phyloP scores from a whole-genome alignment of 208 protist genomes.

The Herpetomonas muscarum region DNA sequence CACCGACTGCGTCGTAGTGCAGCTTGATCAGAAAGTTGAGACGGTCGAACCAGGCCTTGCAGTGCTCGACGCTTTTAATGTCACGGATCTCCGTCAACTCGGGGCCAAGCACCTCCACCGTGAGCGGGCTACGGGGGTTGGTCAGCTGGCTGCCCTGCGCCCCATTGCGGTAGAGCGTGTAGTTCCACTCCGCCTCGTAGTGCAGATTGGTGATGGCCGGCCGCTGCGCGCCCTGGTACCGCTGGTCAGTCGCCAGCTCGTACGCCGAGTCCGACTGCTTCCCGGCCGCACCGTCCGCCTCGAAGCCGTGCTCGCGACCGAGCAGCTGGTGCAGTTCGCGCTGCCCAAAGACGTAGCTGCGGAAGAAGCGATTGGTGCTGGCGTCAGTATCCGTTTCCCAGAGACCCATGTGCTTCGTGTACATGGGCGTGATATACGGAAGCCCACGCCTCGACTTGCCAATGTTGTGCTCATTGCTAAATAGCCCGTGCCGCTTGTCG shows the following conservation, averaged over 20 bases:
- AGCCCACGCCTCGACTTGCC: conserved; percentile 62
- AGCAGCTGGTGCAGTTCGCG: conserved; percentile 74
- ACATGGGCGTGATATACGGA: conserved; percentile 70
- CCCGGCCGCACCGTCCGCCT: conserved; percentile 47
- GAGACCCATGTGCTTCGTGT: conserved; percentile 78
- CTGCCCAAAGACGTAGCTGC: conserved; percentile 71
- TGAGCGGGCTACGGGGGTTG: conserved; percentile 58
- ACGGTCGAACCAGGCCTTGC: conserved; percentile 83
- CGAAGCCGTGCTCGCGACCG: conserved; percentile 68
- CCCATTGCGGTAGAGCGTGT: conserved; percentile 65
- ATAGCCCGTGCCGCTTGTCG: conserved; percentile 82
- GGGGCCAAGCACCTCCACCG: conserved; percentile 62
- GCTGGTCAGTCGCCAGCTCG: conserved; percentile 63
- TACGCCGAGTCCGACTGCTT: conserved; percentile 61
- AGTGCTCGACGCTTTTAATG: conserved; percentile 77
- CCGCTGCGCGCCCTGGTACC: conserved; percentile 66
- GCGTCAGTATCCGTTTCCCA: conserved; percentile 90
- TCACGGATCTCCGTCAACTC: conserved; percentile 74
- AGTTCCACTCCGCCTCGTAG: conserved; percentile 79
- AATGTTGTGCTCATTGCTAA: conserved; percentile 78
- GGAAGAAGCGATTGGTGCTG: conserved; percentile 78
- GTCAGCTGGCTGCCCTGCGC: conserved; percentile 56
- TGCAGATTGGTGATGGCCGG: conserved; percentile 76
- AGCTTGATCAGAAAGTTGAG: conserved; percentile 75
- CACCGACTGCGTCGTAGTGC: conserved; percentile 84